Evolutionary conservation across 352 stramenopile species (phyloP).

Genomic region (Elongisporangium anandrum): DNA sequence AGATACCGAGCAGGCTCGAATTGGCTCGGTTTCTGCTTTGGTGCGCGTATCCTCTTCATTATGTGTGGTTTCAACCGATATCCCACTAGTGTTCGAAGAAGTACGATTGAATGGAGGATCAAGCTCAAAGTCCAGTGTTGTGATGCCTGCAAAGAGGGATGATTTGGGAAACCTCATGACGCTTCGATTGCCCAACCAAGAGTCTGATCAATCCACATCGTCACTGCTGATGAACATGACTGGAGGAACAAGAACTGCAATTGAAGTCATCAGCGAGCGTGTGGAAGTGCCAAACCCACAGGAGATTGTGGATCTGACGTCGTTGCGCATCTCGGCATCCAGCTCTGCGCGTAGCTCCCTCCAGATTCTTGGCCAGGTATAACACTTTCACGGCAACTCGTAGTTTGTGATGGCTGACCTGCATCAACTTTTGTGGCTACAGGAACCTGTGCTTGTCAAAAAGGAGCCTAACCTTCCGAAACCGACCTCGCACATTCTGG

Average conservation of each 20-base stretch:
- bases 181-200: neutral
- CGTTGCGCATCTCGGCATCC: constrained; percentile 20
- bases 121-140: neutral
- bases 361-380: constrained; percentile 21
- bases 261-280: neutral
- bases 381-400: neutral
- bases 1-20: constrained; percentile 4
- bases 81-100: constrained; percentile 19
- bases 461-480: constrained; percentile 4
- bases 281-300: neutral
- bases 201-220: neutral
- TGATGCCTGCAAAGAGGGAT: neutral
- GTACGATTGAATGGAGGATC: neutral
- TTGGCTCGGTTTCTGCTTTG: constrained; percentile 20
- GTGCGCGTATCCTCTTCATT: constrained; percentile 15
- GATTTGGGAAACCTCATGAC: neutral
- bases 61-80: constrained; percentile 21
- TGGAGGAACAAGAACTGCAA: neutral
- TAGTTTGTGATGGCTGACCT: neutral
- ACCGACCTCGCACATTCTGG: constrained; percentile 19
- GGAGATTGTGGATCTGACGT: constrained; percentile 32
- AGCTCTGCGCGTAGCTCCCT: constrained; percentile 25
- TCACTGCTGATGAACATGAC: neutral
- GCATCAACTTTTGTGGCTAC: neutral
- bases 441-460: constrained; percentile 1